Evolutionary conservation across 2,329 filamentous ascomycete species (phyloP).

Genomic region (Aspergillus hiratsukae): DNA sequence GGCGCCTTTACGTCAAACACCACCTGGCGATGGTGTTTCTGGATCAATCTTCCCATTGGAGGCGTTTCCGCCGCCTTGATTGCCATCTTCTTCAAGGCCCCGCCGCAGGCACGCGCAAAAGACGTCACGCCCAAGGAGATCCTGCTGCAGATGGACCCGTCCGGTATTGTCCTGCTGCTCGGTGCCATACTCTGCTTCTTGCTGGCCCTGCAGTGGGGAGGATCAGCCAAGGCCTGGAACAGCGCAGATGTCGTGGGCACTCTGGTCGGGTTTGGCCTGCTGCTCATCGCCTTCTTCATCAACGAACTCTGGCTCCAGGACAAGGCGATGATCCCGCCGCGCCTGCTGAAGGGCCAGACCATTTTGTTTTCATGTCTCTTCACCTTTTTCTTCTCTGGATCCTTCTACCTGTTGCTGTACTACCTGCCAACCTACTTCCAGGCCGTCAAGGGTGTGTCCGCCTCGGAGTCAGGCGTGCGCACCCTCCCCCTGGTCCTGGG

Average conservation of each 20-base stretch:
- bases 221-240: conserved; percentile 34
- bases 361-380: background rate
- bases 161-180: conserved; percentile 40
- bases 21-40: conserved; percentile 45
- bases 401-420: background rate
- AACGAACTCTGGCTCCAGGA: conserved; percentile 38
- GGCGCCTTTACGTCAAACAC: conserved; percentile 44
- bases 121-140: conserved; percentile 24
- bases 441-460: background rate
- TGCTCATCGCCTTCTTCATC: conserved; percentile 32
- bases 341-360: conserved; percentile 27
- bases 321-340: conserved; percentile 36
- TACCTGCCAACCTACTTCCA: background rate
- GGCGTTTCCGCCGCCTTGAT: conserved; percentile 18
- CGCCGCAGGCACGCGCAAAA: conserved; percentile 2
- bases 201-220: conserved; percentile 47
- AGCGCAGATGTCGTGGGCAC: conserved; percentile 42
- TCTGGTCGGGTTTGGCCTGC: conserved; percentile 41
- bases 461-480: background rate
- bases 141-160: conserved; percentile 43
- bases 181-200: conserved; percentile 38
- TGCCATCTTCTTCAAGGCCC: conserved; percentile 25
- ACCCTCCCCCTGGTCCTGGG: background rate
- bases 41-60: conserved; percentile 25
- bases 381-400: background rate